Base-by-base conservation (phyloP, 768 basidiomycete species). In the Coprinellus aureogranulatus region DNA sequence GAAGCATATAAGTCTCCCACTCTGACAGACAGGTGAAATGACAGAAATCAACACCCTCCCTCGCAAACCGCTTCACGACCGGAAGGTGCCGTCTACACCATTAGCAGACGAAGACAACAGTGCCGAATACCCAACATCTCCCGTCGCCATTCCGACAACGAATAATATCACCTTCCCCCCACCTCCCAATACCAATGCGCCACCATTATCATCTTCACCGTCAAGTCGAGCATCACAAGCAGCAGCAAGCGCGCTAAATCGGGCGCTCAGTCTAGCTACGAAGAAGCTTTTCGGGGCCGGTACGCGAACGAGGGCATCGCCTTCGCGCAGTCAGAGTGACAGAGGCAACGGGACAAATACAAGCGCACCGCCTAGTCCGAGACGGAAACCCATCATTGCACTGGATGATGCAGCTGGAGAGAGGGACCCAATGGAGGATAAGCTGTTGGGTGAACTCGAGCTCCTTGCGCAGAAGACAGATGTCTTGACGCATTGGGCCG, bases 401-500 rank as follows among this genome's bases (percentile, higher is more conserved):
- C 59, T 76, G 41, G 41, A 44, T 51, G 81, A 77, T 49, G 74
- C 72, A 4, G 78, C 78, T 46, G 74, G 67, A 4, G 75, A 77
- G 59, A 71, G 81, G 20, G 88, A 90, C 64, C 88, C 87, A 1
- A 75, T 89, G 62, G 94, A 97, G 63, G 92, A 96, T 59, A 84
- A 85, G 59, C 71, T 97, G n/a, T 74, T 97, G n/a, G 83, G 78
- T 2, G 70, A 75, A 20, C 75, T 98, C 42, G 96, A 98, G 67
- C 90, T 95, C 61, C 76, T 95, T 2, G 96, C 95, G 31, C 92
- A 97, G 79, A 99, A 98, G 81, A 96, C 96, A 31, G 87, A 91
- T 59, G 94, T 95, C 53, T 75, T 98, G 58, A 90, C 90, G 56
- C 88, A 90, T 59, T 96, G 94, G 85, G 97, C 91, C 22, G 96